A percentile compares a stretch with the other conserved stretches of the same genome.
Evolutionary conservation across 1,284 basidiomycete species (phyloP).

Genomic region (Mycena citricolor): DNA sequence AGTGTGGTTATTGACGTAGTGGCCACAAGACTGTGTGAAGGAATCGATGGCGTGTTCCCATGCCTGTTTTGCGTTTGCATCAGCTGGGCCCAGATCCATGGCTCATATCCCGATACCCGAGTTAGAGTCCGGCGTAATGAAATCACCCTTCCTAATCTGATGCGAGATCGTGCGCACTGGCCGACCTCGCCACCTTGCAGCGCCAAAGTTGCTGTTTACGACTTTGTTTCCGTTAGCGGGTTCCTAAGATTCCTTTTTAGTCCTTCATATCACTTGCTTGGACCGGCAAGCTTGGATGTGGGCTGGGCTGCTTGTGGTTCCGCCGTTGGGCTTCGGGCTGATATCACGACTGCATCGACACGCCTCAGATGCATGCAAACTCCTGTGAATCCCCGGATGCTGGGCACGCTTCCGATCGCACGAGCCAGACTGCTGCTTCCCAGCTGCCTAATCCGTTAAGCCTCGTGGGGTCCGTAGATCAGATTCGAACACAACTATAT

Average conservation of each 20-base stretch:
- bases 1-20: slow-evolving; percentile 9
- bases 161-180: slow-evolving; percentile 16
- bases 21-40: not conserved
- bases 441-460: slow-evolving; percentile 55
- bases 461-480: slow-evolving; percentile 25
- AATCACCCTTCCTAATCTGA: slow-evolving; percentile 22
- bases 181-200: slow-evolving; percentile 15
- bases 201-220: slow-evolving; percentile 13
- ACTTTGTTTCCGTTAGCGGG: slow-evolving; percentile 9
- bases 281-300: slow-evolving; percentile 7
- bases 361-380: slow-evolving; percentile 13
- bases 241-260: slow-evolving; percentile 21
- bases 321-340: too few relatives aligned
- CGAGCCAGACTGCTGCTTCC: slow-evolving; percentile 49
- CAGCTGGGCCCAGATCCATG: slow-evolving; percentile 17
- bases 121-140: slow-evolving; percentile 23
- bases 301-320: too few relatives aligned
- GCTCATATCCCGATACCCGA: slow-evolving; percentile 16
- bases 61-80: too few relatives aligned
- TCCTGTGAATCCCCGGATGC: slow-evolving; percentile 46
- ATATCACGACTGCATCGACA: too few relatives aligned
- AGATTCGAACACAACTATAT: slow-evolving; percentile 22
- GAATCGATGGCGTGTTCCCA: not conserved
- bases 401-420: slow-evolving; percentile 40
- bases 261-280: slow-evolving; percentile 1